These are phyloP conservation scores for Apiospora aurea DNA, from an alignment of 2,329 filamentous ascomycete genomes.

Conservation along the genomic window DNA sequence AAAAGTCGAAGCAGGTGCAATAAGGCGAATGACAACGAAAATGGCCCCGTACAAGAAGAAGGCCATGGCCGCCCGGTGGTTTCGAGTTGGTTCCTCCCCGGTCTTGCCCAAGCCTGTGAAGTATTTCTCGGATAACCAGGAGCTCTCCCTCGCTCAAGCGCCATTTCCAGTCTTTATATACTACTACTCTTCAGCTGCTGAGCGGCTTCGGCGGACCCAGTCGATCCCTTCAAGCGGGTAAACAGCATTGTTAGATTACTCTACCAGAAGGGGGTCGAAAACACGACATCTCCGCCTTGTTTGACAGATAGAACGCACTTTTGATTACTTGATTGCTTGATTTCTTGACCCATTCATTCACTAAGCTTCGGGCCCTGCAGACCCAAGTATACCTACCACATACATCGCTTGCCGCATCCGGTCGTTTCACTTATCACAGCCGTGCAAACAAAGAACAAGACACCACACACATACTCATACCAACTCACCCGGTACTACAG, in stretches of 20 bases:
- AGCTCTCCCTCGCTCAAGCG: neutral
- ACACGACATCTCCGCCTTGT: neutral
- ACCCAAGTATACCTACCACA: neutral
- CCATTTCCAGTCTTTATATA: slow-evolving; percentile 5
- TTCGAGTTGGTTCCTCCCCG: slow-evolving; percentile 12
- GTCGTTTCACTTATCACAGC: neutral
- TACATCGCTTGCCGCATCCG: slow-evolving; percentile 1
- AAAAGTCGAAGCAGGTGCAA: neutral
- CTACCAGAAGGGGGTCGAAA: neutral
- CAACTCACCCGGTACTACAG: slow-evolving; percentile 7
- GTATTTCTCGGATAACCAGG: slow-evolving; percentile 1
- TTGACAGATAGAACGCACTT: neutral
- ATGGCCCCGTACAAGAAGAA: slow-evolving; percentile 11
- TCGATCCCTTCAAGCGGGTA: slow-evolving; percentile 9
- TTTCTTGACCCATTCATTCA: neutral
- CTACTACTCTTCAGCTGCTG: slow-evolving; percentile 15
- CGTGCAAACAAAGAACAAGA: slow-evolving; percentile 20
- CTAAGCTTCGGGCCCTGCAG: neutral
- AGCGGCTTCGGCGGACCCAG: slow-evolving; percentile 13
- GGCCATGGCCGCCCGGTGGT: neutral
- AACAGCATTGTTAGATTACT: neutral
- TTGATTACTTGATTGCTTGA: neutral
- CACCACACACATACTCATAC: slow-evolving; percentile 9
- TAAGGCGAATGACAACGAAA: neutral
- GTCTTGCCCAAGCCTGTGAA: slow-evolving; percentile 19